phyloP scores from a whole-genome alignment of 2,329 filamentous ascomycete genomes.

The Colletotrichum sp. region DNA sequence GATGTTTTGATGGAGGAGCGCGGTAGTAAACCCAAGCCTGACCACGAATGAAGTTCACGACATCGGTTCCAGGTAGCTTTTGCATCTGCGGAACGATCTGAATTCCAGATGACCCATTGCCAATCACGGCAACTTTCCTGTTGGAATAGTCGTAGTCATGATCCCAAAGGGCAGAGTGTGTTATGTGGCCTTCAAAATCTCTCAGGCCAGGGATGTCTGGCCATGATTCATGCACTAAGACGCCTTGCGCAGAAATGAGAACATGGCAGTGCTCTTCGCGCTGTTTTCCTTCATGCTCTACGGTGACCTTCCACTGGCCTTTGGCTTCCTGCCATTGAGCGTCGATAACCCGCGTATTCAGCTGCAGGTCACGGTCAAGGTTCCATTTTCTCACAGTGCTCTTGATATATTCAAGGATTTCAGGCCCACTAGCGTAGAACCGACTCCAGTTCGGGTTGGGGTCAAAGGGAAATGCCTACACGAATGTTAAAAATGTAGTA shows the following conservation, averaged over 20 bases:
- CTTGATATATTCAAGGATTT: conserved; percentile 62
- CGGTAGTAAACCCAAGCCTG: conserved; percentile 40
- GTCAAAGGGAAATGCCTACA: conserved; percentile 52
- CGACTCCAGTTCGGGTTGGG: conserved; percentile 65
- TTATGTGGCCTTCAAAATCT: conserved; percentile 36
- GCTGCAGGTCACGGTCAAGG: conserved; percentile 39
- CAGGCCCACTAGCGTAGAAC: conserved; percentile 60
- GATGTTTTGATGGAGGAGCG: conserved; percentile 34
- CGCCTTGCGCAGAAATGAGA: conserved; percentile 21
- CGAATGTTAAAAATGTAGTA: not conserved
- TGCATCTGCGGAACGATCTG: conserved; percentile 33
- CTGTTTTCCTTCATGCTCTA: conserved; percentile 15
- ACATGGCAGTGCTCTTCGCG: conserved; percentile 24
- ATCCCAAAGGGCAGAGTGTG: conserved; percentile 41
- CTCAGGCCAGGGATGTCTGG: conserved; percentile 50
- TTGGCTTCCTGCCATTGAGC: conserved; percentile 29
- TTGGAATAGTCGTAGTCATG: conserved; percentile 27
- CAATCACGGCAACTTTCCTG: conserved; percentile 40
- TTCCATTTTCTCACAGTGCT: conserved; percentile 47
- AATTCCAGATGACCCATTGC: conserved; percentile 36
- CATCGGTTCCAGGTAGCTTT: conserved; percentile 32
- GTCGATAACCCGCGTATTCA: conserved; percentile 35
- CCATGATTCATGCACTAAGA: conserved; percentile 41
- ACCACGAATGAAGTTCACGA: conserved; percentile 36
- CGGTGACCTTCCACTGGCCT: conserved; percentile 26